Evolutionary conservation across 305 asterid genomes (phyloP).

Genomic region (Euphrasia arctica): DNA sequence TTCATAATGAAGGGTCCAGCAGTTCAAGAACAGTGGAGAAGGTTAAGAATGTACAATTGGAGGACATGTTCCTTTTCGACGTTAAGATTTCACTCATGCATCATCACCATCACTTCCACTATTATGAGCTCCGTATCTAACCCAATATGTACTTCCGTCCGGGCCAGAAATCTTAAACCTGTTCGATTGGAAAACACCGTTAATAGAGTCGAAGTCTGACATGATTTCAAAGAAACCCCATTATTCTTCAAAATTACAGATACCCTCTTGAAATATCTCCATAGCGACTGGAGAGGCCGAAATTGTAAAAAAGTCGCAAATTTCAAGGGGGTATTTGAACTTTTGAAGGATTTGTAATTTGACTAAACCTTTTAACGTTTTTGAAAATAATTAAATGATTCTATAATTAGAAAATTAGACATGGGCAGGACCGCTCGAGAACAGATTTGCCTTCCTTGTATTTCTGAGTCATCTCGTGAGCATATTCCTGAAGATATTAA

Average conservation of each 20-base stretch:
- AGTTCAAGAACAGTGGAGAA: conserved; percentile 18
- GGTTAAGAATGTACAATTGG: conserved; percentile 52
- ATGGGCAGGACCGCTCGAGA: conserved; percentile 67
- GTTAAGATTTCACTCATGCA: conserved; percentile 28
- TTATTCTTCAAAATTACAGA: neutral
- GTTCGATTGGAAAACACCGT: conserved; percentile 19
- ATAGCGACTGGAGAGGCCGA: neutral
- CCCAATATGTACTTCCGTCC: conserved; percentile 69
- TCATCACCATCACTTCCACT: conserved; percentile 68
- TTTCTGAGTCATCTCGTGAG: conserved; percentile 78
- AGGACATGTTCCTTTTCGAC: conserved; percentile 2
- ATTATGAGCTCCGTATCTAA: conserved; percentile 53
- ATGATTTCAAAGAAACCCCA: neutral
- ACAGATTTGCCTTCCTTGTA: conserved; percentile 97
- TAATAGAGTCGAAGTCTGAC: neutral
- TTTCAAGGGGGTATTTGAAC: neutral
- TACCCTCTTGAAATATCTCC: neutral
- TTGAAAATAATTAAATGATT: neutral
- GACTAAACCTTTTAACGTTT: neutral
- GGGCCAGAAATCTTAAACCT: conserved; percentile 80
- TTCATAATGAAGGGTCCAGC: neutral
- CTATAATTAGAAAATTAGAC: conserved; percentile 13
- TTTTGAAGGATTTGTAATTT: neutral
- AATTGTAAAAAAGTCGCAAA: neutral
- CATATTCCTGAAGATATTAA: conserved; percentile 66